These are phyloP conservation scores for Pelargonium myrrhifolium DNA, from an alignment of 441 rosid species.

Conservation along the genomic window DNA sequence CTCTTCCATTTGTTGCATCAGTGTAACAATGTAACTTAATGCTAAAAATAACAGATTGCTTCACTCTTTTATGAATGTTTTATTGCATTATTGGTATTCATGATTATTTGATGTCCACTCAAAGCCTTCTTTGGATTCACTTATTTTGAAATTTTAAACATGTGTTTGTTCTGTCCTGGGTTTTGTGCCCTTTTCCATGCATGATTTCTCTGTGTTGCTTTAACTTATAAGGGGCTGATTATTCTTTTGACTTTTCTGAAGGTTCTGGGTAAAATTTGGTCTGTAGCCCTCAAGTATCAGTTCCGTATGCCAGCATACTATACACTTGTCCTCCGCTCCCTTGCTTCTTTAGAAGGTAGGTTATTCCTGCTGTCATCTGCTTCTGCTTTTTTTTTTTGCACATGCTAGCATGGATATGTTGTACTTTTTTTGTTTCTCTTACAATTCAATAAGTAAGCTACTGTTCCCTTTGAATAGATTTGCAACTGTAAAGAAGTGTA, in stretches of 20 bases:
- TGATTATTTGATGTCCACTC: not conserved
- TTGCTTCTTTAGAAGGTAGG: slow-evolving; percentile 92
- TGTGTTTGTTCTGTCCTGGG: not conserved
- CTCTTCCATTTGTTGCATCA: slow-evolving; percentile 1
- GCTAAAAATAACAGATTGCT: not conserved
- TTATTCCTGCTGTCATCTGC: slow-evolving; percentile 4
- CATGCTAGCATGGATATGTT: not conserved
- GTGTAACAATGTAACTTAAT: not conserved
- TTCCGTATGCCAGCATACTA: slow-evolving; percentile 96
- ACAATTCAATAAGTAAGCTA: not conserved
- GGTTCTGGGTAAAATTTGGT: slow-evolving; percentile 85
- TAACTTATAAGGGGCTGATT: slow-evolving; percentile 20
- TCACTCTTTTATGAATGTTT: not conserved
- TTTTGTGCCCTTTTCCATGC: slow-evolving; percentile 9
- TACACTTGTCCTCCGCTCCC: slow-evolving; percentile 90
- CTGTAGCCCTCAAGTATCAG: slow-evolving; percentile 81
- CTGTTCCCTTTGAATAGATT: not conserved
- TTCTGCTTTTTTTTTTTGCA: slow-evolving; percentile 7
- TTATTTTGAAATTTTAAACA: not conserved
- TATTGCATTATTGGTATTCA: not conserved
- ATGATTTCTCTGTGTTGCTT: slow-evolving; percentile 12
- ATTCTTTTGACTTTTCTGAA: slow-evolving; percentile 24
- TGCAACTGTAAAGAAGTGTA: not conserved
- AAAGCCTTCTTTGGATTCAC: not conserved
- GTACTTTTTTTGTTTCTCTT: not conserved